Evolutionary conservation across 2,329 filamentous ascomycete genomes (phyloP), one percentile per base, ranked within the genome.

Genomic region (Cordyceps fumosorosea): DNA sequence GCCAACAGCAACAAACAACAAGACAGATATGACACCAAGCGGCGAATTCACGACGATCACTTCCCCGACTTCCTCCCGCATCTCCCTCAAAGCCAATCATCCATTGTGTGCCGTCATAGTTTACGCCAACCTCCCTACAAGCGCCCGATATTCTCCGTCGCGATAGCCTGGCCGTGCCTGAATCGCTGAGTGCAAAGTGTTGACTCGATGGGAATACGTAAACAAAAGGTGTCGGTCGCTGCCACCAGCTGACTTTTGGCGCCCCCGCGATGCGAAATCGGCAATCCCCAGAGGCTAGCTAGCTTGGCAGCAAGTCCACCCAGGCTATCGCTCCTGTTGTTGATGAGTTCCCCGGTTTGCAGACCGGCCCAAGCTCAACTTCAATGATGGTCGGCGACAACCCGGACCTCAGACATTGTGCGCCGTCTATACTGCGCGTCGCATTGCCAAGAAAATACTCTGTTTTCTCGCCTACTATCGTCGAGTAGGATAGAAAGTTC

Each of bases 171-270:
- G 22, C 26, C 29, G 12, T 29, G 3, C 40, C n/a, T 50, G 20
- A 54, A 42, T 61, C 32, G 32, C 20, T 10, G 51, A 32, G 20
- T 29, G 24, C n/a, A 47, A 14, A 18, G 20, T n/a, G 42, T 48
- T 61, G 58, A 62, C 54, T 62, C 54, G 60, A 62, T 62, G 10
- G 29, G 54, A 62, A 62, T 62, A 62, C 60, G 60, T 62, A 62
- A 62, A 45, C 20, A 6, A 18, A 18, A 40, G n/a, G 6, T 47
- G 44, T 47, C 8, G n/a, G 5, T 22, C 4, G 44, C 44, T 22
- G n/a, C 42, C 42, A n/a, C 42, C 42, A 44, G 42, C 42, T n/a
- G n/a, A 20, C 5, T 47, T 47, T 22, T 47, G 1, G 2, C 7
- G 3, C 3, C 44, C 44, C 44, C 44, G 44, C 44, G 44, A 47